These are phyloP conservation scores for Fusarium transvaalense DNA, from an alignment of 2,329 filamentous ascomycete species.

Conservation along the genomic window DNA sequence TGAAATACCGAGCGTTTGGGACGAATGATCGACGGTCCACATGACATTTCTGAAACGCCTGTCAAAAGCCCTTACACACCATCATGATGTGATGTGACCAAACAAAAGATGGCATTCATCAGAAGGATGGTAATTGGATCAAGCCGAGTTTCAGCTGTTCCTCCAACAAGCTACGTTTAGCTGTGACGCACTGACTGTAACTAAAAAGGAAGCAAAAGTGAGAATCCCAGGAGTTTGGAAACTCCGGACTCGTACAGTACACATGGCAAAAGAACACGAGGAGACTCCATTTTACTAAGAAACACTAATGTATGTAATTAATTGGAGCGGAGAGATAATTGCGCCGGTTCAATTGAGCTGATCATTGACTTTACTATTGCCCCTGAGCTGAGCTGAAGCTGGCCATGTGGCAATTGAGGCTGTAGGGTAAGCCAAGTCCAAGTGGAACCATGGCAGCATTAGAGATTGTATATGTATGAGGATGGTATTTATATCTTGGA, in stretches of 20 bases:
- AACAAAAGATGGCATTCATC: background rate
- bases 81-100: background rate
- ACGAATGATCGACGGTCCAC: background rate
- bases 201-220: no score
- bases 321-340: background rate
- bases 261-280: background rate
- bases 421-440: background rate
- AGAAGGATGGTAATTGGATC: background rate
- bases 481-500: no score
- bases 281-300: no score
- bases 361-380: background rate
- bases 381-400: background rate
- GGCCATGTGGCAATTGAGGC: background rate
- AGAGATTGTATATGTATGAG: no score
- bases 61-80: no score
- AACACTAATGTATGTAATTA: background rate
- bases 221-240: background rate
- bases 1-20: background rate
- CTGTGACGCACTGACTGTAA: no score
- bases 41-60: background rate
- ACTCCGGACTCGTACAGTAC: background rate
- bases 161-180: no score
- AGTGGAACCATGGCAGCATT: no score
- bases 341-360: background rate
- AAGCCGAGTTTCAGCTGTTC: fast-evolving